Evolutionary conservation across 495 filamentous ascomycete genomes (phyloP), one percentile per base, ranked within the genome.

Genomic region (Aeminium ludgeri): DNA sequence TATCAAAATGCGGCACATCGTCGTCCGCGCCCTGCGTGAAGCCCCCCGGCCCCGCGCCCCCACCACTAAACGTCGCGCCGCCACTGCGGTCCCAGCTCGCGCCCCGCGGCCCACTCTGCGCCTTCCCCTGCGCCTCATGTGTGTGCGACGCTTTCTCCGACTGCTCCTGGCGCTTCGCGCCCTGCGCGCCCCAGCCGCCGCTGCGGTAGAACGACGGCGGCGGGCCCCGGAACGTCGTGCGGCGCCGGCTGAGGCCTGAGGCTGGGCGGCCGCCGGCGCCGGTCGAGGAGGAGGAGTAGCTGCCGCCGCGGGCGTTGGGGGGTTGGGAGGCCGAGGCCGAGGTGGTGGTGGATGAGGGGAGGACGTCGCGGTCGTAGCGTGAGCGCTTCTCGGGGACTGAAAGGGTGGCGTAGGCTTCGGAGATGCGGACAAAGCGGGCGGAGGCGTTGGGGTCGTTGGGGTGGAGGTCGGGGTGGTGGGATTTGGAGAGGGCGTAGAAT

Each of bases 391-490:
- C 61, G 31, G 74, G 61, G 54, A 76, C 72, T 36, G 71, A 66
- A 33, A 97, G 82, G 32, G 78, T 57, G 36, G 77, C 66, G 69
- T 96, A 95, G 53, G 89, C 87, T 56, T 86, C 78, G 58, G 71
- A 78, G 56, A 97, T 81, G 45, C 69, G 64, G 61, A 86, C 73
- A 71, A 97, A 97, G 56, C 79, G 82, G 27, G 66, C 54, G 16
- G 76, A 63, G 43, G 89, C 82, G 45, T 65, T 56, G 1, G 81
- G 78, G 63, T 92, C 77, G 44, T 62, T 36, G 43, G 69, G 82
- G 68, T 96, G 89, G 60, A 70, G 77, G 72, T 97, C 89, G 11
- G 89, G 89, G 65, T 97, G 89, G 73, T 94, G 80, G 37, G 64
- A 59, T 62, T 94, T 89, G 60, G 85, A 93, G 57, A 97, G 80